A percentile compares a stretch with the other conserved stretches of the same genome.
Evolutionary conservation across 2,329 filamentous ascomycete species (phyloP).

Genomic region (Endoconidiophora polonica): DNA sequence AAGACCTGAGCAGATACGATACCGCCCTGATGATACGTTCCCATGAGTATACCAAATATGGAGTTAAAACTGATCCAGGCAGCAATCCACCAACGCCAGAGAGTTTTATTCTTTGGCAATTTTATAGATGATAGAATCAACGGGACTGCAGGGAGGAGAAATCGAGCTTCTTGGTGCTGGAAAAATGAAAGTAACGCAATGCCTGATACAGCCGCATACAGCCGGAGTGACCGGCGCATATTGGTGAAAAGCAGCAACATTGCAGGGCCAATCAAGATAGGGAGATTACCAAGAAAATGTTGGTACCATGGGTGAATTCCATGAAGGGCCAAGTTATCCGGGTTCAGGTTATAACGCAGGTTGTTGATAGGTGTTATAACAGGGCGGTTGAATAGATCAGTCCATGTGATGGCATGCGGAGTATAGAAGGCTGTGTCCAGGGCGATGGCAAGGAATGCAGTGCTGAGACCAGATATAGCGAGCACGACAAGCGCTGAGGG

Average conservation of each 20-base stretch:
- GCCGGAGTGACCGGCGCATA: conserved; percentile 40
- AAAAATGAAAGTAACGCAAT: conserved; percentile 55
- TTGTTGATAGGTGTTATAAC: conserved; percentile 67
- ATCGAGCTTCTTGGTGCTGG: conserved; percentile 66
- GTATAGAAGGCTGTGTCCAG: conserved; percentile 78
- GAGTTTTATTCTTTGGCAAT: conserved; percentile 38
- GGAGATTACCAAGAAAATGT: conserved; percentile 54
- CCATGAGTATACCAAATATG: conserved; percentile 54
- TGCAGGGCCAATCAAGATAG: conserved; percentile 56
- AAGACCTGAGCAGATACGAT: conserved; percentile 62
- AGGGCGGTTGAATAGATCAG: conserved; percentile 44
- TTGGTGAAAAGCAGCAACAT: conserved; percentile 41
- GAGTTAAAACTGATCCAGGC: conserved; percentile 56
- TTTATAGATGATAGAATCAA: conserved; percentile 59
- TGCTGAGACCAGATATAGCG: conserved; percentile 46
- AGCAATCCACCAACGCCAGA: conserved; percentile 37
- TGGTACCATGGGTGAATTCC: conserved; percentile 68
- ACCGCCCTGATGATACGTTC: conserved; percentile 67
- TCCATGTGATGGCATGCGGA: conserved; percentile 44
- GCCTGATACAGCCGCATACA: conserved; percentile 60
- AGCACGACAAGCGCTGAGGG: conserved; percentile 47
- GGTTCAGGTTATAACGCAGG: conserved; percentile 54
- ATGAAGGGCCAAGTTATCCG: conserved; percentile 56
- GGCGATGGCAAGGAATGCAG: conserved; percentile 55
- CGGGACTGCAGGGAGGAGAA: conserved; percentile 58